Percentiles rank a stretch among this genome's conserved stretches.
Evolutionary conservation across 768 basidiomycete species (phyloP).

Genomic region (Rhizopogon roseolus): DNA sequence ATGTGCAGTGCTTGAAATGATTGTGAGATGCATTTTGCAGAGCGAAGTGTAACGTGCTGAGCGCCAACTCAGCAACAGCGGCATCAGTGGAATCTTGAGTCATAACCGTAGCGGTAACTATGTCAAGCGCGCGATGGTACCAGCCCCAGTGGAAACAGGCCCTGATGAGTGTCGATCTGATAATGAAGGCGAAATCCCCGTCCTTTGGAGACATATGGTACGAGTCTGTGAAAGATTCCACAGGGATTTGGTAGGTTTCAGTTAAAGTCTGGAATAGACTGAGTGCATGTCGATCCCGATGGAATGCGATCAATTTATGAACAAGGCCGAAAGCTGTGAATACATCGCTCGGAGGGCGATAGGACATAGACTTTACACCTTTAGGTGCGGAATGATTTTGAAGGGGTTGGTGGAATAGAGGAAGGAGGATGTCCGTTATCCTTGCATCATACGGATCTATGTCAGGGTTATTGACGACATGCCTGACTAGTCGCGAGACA

Average conservation of each 20-base stretch:
- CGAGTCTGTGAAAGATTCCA: constrained; percentile 37
- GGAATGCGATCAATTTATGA: constrained; percentile 34
- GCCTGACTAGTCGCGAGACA: constrained; percentile 14
- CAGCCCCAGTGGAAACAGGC: constrained; percentile 55
- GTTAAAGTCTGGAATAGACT: constrained; percentile 47
- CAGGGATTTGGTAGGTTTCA: constrained; percentile 38
- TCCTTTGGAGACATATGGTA: constrained; percentile 26
- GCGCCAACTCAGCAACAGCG: constrained; percentile 29
- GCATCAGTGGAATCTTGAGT: constrained; percentile 16
- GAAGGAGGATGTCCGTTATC: constrained; percentile 23
- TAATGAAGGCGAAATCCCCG: constrained; percentile 40
- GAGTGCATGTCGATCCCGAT: constrained; percentile 33
- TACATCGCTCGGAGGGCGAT: constrained; percentile 33
- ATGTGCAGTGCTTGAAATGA: constrained; percentile 36
- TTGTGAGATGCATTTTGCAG: constrained; percentile 29
- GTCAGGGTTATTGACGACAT: constrained; percentile 12
- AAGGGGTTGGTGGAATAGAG: constrained; percentile 26
- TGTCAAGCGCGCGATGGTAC: constrained; percentile 35
- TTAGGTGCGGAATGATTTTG: constrained; percentile 18
- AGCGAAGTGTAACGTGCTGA: constrained; percentile 41
- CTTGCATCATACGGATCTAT: constrained; percentile 14
- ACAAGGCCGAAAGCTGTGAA: constrained; percentile 38
- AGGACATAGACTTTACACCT: constrained; percentile 27
- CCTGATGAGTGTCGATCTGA: constrained; percentile 44
- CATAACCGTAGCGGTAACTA: constrained; percentile 30